Base-by-base conservation (phyloP, 805 yeast genomes). In the Diddensiella santjacobensis region DNA sequence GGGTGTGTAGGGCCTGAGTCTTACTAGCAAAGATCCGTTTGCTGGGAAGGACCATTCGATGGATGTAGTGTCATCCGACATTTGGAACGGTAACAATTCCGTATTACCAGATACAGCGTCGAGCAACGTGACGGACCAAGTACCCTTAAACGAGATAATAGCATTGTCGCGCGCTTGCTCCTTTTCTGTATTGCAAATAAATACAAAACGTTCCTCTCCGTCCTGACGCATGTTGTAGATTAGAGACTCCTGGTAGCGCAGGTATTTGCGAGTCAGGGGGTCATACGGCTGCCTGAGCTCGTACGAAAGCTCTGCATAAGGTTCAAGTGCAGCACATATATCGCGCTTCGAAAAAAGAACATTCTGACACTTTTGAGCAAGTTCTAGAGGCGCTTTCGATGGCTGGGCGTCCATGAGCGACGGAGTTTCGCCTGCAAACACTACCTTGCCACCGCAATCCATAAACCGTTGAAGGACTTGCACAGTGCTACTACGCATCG, bases 341-440 rank as follows among this genome's bases (percentile, higher is more conserved):
- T 15, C 37, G 10, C 11, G n/a, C 15, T 26, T 38, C 13, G 24
- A 15, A 18, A 38, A 38, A 11, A 20, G 15, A 38, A n/a, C 22
- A 3, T 24, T 22, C 5, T 15, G 8, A 24, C 15, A 22, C 3
- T 11, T 23, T 5, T 3, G 4, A 30, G 45, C 38, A 3, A 45
- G 24, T 13, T 26, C 18, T 8, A 3, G 13, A 22, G 43, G 29
- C 11, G 17, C 36, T 6, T 15, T 17, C 3, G 48, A 39, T 4
- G 5, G 13, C 10, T n/a, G 17, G 18, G 37, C 42, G n/a, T 45
- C 48, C 13, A 45, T 20, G 11, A 24, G 13, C 15, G 18, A 5
- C 3, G 48, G 48, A 5, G 38, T n/a, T 3, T 17, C 37, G 4
- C 48, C 48, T 4, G 42, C 38, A 38, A 45, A 37, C 13, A 37